Percentiles rank a stretch among this genome's conserved stretches.
These are phyloP conservation scores for Canariomyces notabilis DNA, from an alignment of 2,329 filamentous ascomycete genomes.

Conservation along the genomic window DNA sequence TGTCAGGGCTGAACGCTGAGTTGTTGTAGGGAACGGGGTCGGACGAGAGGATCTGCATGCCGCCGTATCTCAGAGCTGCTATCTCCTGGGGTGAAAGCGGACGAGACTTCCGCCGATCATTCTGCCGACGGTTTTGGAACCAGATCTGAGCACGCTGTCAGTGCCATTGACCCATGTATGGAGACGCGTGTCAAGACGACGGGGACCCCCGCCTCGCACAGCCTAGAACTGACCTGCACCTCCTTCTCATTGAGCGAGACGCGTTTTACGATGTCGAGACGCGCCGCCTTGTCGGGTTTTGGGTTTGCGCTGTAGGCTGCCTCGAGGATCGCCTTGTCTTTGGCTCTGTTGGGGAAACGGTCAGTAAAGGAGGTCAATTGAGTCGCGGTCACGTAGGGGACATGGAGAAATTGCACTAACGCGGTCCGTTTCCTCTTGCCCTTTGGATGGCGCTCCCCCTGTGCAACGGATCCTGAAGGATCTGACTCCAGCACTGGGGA, in stretches of 20 bases:
- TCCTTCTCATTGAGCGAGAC: constrained; percentile 92
- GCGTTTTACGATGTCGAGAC: constrained; percentile 75
- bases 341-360: constrained; percentile 52
- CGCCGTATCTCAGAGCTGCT: constrained; percentile 53
- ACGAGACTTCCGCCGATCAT: constrained; percentile 82
- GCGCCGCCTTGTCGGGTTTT: constrained; percentile 86
- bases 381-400: not conserved
- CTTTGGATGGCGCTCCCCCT: constrained; percentile 46
- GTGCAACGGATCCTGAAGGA: constrained; percentile 1
- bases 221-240: constrained; percentile 67
- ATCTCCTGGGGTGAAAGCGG: constrained; percentile 76
- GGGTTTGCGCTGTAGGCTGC: constrained; percentile 77
- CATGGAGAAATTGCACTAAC: constrained; percentile 48
- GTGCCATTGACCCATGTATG: constrained; percentile 17
- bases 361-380: constrained; percentile 17
- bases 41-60: constrained; percentile 47
- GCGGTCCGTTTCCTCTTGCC: constrained; percentile 59
- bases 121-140: constrained; percentile 95
- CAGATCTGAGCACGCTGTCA: constrained; percentile 63
- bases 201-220: not conserved
- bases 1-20: constrained; percentile 22
- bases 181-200: constrained; percentile 3
- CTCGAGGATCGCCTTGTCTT: constrained; percentile 86
- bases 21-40: constrained; percentile 35
- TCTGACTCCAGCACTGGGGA: constrained; percentile 3